These are phyloP conservation scores for Paraconiothyrium brasiliense DNA, from an alignment of 2,329 filamentous ascomycete species.

Conservation along the genomic window DNA sequence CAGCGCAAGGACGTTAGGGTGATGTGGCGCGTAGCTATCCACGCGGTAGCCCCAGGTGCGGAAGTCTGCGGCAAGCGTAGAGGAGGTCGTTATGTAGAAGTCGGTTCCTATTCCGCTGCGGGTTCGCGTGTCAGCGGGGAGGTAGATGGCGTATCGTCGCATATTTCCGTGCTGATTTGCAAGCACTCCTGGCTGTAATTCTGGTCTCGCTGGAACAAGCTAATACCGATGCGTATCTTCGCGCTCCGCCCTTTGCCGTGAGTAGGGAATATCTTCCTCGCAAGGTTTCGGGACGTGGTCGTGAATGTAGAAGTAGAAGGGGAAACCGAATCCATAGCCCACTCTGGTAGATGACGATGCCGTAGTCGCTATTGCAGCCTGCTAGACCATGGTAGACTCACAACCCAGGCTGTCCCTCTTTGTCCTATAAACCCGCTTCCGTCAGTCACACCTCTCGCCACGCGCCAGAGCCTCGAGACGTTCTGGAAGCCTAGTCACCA, in stretches of 20 bases:
- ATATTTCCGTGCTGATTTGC: not conserved
- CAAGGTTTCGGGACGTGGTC: not conserved
- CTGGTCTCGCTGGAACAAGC: not conserved
- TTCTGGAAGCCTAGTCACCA: not conserved
- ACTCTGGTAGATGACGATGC: not conserved
- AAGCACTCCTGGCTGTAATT: not conserved
- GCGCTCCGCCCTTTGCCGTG: not conserved
- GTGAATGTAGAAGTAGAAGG: not conserved
- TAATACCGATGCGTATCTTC: not conserved
- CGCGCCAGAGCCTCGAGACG: not conserved
- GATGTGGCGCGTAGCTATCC: not conserved
- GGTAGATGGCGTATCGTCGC: not conserved
- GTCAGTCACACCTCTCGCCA: not conserved
- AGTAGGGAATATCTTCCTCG: not conserved
- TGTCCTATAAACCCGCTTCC: not conserved
- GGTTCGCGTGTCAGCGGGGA: not conserved
- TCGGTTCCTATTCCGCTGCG: too few species aligned
- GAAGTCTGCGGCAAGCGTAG: constrained; percentile 9
- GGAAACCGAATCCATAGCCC: not conserved
- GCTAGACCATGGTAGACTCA: not conserved
- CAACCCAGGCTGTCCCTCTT: not conserved
- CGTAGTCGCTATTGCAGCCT: not conserved
- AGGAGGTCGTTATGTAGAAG: not conserved
- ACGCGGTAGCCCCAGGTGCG: constrained; percentile 10
- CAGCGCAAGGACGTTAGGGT: not conserved